Base-by-base conservation (phyloP, 345 rosid genomes). In the Gossypium rotundifolium region DNA sequence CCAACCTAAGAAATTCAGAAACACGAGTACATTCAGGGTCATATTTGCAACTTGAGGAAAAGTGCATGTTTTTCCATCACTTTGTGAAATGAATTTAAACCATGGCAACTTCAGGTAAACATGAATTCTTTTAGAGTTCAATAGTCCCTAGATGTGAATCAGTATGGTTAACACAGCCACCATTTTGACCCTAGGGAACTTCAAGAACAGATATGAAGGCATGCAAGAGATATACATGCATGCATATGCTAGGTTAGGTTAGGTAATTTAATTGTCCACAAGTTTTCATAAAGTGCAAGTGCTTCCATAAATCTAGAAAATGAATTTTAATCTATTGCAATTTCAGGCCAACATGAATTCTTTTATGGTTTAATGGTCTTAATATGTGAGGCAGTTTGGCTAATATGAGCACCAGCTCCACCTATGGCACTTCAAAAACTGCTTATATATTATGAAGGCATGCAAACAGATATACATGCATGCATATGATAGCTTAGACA, bases 1-100 rank as follows among this genome's bases (percentile, higher is more conserved):
- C 99, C 99, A 80, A 91, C 99, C 99, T 95, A 78, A 62, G 66
- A 63, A 51, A 48, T 66, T 54, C 60, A 75, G 76, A 76, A 70
- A 62, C 10, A 17, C n/a, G 44, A 18, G 52, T 22, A 29, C 45
- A 17, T 9, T 52, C 58, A 49, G 64, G 63, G 46, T 69, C 46
- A 16, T 7, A 69, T 51, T 3, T 16, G 23, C 59, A 25, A 9
- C 14, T 68, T 69, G 23, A 49, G 9, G 44, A 42, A 65, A 65
- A 18, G 10, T 44, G 23, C 29, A 20, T 20, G 25, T 44, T 7
- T 18, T 23, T 11, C 17, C 7, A 42, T n/a, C 18, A 65, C 1
- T 27, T 11, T 20, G 69, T 16, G 46, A 42, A 42, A 65, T 42
- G 14, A 44, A 65, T 42, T 65, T n/a, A 65, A 65, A 9, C 17